Evolutionary conservation across 1,139 yeast genomes (phyloP), one percentile per base, ranked within the genome.

Genomic region (Candida frijolesensis): DNA sequence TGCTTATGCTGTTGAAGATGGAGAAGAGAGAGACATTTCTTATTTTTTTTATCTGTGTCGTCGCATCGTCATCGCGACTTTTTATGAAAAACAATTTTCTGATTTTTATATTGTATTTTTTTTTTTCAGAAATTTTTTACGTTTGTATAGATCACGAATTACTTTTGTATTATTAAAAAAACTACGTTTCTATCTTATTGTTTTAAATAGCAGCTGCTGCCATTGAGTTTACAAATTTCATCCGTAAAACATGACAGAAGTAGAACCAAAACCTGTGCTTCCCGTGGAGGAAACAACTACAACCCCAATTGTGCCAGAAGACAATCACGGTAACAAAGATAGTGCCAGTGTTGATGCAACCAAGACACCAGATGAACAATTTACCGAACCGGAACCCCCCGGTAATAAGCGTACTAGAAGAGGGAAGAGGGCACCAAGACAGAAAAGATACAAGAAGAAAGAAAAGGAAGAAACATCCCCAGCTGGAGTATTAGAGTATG

Each of bases 381-480:
- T 37, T 6, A 22, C 32, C 18, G 42, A 35, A 11, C n/a, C 27
- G 10, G 30, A 33, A 19, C 16, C 41, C 22, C 40, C 46, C 16
- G 32, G 37, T n/a, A 37, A 46, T 40, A 49, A 48, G 15, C 34
- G n/a, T 33, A 25, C 8, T 2, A 34, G 50, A 54, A 32, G 67
- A 60, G 46, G 65, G 6, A 50, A 45, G n/a, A 47, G 45, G 11
- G 48, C 43, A 42, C 37, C 33, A 25, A 46, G 46, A 38, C 35
- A 34, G 7, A 46, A 77, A 56, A 73, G 68, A 57, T 84, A 83
- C 65, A 85, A 81, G 65, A 75, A 80, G 22, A 85, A 85, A 58
- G 78, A 76, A 9, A 78, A 79, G 10, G 98, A 92, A 52, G 79
- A 87, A 12, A 88, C 96, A 0, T 80, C 95, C 1, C 90, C 96